Percentiles rank a stretch among this genome's conserved stretches.
These are phyloP conservation scores for Colletotrichum sp. DNA, from an alignment of 2,329 filamentous ascomycete species.

Conservation along the genomic window DNA sequence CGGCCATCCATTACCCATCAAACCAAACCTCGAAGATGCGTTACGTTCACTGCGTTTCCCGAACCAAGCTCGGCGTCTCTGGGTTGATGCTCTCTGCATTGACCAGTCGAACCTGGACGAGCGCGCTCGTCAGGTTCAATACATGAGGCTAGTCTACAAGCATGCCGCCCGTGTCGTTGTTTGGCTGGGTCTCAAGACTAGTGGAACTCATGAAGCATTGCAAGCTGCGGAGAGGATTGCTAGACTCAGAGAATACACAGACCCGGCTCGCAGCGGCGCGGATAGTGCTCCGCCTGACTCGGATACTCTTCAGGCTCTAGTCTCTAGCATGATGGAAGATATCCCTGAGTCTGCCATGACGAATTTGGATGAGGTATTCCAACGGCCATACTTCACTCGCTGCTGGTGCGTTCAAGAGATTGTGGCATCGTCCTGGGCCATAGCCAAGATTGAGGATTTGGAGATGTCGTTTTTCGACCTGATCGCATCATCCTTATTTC, in stretches of 20 bases:
- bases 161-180: constrained; percentile 3
- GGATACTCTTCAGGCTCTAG: neutral
- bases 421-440: neutral
- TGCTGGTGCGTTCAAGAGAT: constrained; percentile 17
- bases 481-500: neutral
- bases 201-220: constrained; percentile 6
- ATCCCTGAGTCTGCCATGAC: constrained; percentile 1
- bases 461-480: constrained; percentile 18
- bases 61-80: constrained; percentile 10
- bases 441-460: constrained; percentile 14
- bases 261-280: neutral
- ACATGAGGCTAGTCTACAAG: constrained; percentile 16
- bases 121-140: constrained; percentile 11
- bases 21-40: constrained; percentile 14
- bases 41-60: constrained; percentile 6
- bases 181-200: constrained; percentile 8
- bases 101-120: constrained; percentile 21
- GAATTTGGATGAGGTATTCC: constrained; percentile 1
- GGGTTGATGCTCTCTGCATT: constrained; percentile 31
- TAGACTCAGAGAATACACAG: constrained; percentile 2
- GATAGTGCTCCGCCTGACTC: neutral
- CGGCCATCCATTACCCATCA: neutral
- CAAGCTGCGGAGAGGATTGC: constrained; percentile 3
- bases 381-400: constrained; percentile 5
- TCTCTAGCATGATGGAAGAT: neutral